phyloP scores from a whole-genome alignment of 805 yeast genomes.

The Metschnikowia arizonensis region DNA sequence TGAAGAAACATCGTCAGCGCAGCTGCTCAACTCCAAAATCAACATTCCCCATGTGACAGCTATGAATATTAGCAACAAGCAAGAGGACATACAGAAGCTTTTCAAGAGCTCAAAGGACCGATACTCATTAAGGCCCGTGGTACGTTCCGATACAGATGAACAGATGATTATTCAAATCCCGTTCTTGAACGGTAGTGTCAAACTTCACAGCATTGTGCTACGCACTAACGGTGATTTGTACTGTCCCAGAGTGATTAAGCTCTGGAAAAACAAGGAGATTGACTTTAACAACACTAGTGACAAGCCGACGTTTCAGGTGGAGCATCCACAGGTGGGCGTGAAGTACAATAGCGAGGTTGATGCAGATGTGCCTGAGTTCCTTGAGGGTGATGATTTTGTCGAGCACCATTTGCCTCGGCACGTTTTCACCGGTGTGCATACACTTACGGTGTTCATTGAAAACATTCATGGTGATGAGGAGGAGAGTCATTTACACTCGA shows the following conservation, averaged over 20 bases:
- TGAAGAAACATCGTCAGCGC: slow-evolving; percentile 64
- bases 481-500: slow-evolving; percentile 53
- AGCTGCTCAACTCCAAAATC: slow-evolving; percentile 60
- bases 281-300: slow-evolving; percentile 65
- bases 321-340: slow-evolving; percentile 64
- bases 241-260: slow-evolving; percentile 66
- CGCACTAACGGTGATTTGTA: slow-evolving; percentile 58
- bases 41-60: slow-evolving; percentile 58
- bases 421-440: slow-evolving; percentile 63
- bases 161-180: slow-evolving; percentile 78
- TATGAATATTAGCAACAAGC: slow-evolving; percentile 54
- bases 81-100: slow-evolving; percentile 46
- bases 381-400: slow-evolving; percentile 48
- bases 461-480: slow-evolving; percentile 48
- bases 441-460: slow-evolving; percentile 64
- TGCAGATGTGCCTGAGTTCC: slow-evolving; percentile 27
- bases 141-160: slow-evolving; percentile 74
- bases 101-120: slow-evolving; percentile 51
- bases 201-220: slow-evolving; percentile 66
- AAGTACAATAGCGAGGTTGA: slow-evolving; percentile 38
- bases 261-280: slow-evolving; percentile 70
- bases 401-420: slow-evolving; percentile 82
- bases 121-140: slow-evolving; percentile 43
- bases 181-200: slow-evolving; percentile 65
- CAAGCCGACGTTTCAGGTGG: slow-evolving; percentile 48